A percentile compares a stretch with the other conserved stretches of the same genome.
Conservation (phyloP, 2,329 filamentous ascomycete species). For the Epichloe sibirici region DNA sequence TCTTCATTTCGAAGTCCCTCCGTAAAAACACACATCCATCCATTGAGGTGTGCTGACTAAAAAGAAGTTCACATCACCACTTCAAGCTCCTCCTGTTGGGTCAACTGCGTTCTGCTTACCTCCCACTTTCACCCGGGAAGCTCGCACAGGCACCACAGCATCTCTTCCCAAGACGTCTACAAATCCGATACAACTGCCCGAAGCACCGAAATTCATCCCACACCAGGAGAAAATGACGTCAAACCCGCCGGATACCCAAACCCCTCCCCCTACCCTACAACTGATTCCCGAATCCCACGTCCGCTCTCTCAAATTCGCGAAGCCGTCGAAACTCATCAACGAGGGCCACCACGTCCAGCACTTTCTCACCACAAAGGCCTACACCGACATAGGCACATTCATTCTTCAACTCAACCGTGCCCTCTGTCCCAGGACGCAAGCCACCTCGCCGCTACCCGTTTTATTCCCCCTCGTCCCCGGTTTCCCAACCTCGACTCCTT, state of each 20-base stretch:
- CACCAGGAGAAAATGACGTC: background rate
- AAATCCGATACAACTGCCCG: background rate
- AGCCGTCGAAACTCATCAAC: constrained; percentile 71
- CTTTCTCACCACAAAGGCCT: constrained; percentile 73
- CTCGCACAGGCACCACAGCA: background rate
- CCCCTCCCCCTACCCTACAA: constrained; percentile 24
- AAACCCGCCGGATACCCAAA: constrained; percentile 6
- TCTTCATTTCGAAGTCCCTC: too few species aligned
- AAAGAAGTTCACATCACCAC: background rate
- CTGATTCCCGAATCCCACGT: constrained; percentile 35
- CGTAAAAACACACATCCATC: background rate
- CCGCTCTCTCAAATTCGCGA: constrained; percentile 40
- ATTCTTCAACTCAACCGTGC: constrained; percentile 81
- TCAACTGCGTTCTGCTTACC: background rate
- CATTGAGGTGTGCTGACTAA: constrained; percentile 1
- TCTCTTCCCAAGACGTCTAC: background rate
- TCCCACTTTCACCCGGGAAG: background rate
- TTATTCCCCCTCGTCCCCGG: constrained; percentile 32
- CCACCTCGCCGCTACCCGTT: constrained; percentile 15
- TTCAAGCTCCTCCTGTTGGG: too few species aligned
- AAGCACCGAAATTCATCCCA: background rate
- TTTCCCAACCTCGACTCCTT: constrained; percentile 28
- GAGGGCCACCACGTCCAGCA: constrained; percentile 68
- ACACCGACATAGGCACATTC: constrained; percentile 77
- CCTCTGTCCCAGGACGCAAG: constrained; percentile 58